These are phyloP conservation scores for Chytriomyces hyalinus DNA, from an alignment of 192 early-diverging fungal species.

Conservation along the genomic window DNA sequence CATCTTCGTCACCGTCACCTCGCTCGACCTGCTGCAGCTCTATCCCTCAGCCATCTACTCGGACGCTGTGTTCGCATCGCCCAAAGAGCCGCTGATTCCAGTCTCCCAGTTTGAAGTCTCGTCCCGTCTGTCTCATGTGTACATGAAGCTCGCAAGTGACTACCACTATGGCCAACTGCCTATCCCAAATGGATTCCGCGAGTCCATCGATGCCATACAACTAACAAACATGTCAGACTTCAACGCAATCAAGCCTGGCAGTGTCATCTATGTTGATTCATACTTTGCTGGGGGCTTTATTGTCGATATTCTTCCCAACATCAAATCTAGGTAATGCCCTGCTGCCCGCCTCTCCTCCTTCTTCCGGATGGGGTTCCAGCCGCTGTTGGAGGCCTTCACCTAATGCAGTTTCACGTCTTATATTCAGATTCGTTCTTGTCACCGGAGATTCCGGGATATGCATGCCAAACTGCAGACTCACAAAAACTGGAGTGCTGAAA, in stretches of 20 bases:
- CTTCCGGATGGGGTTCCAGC: background rate
- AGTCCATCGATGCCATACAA: background rate
- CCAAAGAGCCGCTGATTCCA: background rate
- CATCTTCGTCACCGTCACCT: background rate
- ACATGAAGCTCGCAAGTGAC: conserved; percentile 4
- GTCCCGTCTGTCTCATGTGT: background rate
- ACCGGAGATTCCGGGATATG: background rate
- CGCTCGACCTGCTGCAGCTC: background rate
- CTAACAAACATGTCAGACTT: background rate
- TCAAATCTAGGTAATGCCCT: background rate
- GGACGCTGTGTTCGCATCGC: background rate
- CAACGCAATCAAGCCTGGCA: background rate
- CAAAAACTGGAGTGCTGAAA: background rate
- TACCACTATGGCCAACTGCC: background rate
- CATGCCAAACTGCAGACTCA: background rate
- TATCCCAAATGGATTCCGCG: background rate
- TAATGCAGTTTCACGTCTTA: background rate
- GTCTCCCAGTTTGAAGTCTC: background rate
- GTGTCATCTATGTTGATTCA: background rate
- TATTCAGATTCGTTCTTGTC: conserved; percentile 12
- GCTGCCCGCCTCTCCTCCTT: too few relatives aligned
- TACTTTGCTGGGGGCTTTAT: background rate
- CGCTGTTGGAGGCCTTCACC: background rate
- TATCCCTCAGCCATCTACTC: background rate
- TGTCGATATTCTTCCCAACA: background rate